Evolutionary conservation across 345 rosid genomes (phyloP).

Genomic region (Eucalyptus brandiana): DNA sequence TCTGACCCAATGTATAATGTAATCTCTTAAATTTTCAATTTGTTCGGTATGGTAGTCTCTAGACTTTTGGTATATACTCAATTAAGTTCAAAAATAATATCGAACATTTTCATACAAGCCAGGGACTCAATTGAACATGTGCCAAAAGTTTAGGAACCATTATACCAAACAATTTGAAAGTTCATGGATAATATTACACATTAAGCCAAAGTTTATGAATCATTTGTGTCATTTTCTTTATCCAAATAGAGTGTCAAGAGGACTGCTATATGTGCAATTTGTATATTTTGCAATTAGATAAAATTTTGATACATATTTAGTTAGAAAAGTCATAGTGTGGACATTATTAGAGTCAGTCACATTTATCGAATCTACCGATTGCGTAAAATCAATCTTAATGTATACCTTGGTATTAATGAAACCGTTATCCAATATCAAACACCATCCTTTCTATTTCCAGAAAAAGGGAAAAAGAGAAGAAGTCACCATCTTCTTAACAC

Average conservation of each 20-base stretch:
- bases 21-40: no score
- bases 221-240: neutral
- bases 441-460: neutral
- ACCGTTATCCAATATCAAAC: neutral
- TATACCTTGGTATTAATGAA: neutral
- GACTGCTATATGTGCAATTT: neutral
- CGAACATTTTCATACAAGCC: neutral
- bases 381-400: neutral
- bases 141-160: neutral
- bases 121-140: no score
- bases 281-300: neutral
- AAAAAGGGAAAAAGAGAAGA: neutral
- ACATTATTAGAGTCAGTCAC: neutral
- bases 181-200: no score
- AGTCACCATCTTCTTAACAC: neutral
- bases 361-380: neutral
- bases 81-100: no score
- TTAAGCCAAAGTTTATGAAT: no score
- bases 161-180: no score
- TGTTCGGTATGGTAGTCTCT: no score
- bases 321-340: neutral
- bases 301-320: neutral
- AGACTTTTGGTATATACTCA: neutral
- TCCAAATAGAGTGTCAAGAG: neutral
- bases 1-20: no score